Evolutionary conservation across 1,139 yeast genomes (phyloP).

Genomic region (Suhomyces maxii): DNA sequence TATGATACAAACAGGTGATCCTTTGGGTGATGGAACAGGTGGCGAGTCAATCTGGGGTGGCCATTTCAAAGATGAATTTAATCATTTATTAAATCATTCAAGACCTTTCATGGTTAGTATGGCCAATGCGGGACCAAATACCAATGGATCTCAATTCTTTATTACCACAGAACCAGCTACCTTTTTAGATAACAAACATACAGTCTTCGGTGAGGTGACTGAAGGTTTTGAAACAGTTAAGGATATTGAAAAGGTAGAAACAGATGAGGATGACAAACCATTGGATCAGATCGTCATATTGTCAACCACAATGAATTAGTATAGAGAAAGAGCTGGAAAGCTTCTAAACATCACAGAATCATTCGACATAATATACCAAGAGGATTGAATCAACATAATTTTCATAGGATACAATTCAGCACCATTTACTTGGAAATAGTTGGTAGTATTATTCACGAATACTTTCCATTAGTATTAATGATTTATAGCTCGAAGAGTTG

Average conservation of each 20-base stretch:
- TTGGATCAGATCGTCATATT: constrained; percentile 22
- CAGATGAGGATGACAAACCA: constrained; percentile 25
- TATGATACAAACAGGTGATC: constrained; percentile 58
- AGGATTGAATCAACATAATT: background rate
- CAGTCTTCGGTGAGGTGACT: constrained; percentile 31
- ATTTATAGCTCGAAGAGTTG: constrained; percentile 15
- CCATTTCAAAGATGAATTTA: constrained; percentile 45
- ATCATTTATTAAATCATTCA: constrained; percentile 35
- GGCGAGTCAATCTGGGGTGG: constrained; percentile 49
- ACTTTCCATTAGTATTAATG: background rate
- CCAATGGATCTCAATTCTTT: constrained; percentile 35
- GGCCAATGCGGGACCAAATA: constrained; percentile 37
- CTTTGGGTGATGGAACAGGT: constrained; percentile 51
- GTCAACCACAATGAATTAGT: constrained; percentile 16
- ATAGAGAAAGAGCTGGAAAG: too few relatives aligned
- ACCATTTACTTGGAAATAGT: background rate
- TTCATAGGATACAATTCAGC: background rate
- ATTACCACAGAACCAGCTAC: constrained; percentile 29
- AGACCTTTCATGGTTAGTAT: constrained; percentile 48
- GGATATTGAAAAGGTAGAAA: constrained; percentile 25
- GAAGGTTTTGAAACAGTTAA: constrained; percentile 30
- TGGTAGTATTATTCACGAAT: background rate
- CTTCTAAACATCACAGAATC: too few relatives aligned
- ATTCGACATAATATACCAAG: background rate
- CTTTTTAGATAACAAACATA: constrained; percentile 30